Percentiles rank a stretch among this genome's conserved stretches.
Evolutionary conservation across 345 rosid species (phyloP).

Genomic region (Salix koriyanagi): DNA sequence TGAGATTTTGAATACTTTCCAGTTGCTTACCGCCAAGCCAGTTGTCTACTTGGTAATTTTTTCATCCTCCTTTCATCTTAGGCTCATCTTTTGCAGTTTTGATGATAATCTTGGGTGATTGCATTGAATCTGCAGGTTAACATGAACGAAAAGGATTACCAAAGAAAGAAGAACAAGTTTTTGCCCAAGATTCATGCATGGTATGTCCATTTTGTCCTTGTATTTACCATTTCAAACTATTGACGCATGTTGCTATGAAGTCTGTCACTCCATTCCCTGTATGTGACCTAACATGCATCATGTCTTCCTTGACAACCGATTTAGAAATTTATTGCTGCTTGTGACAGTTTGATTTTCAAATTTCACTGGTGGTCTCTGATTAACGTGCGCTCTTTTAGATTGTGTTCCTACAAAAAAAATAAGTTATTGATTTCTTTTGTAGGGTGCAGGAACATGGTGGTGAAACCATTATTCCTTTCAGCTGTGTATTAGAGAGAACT

Average conservation of each 20-base stretch:
- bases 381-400: no score
- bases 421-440: constrained; percentile 13
- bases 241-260: no score
- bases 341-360: no score
- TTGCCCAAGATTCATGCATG: constrained; percentile 98
- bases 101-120: background rate
- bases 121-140: constrained; percentile 57
- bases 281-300: no score
- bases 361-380: no score
- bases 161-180: constrained; percentile 94
- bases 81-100: no score
- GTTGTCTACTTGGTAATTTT: constrained; percentile 79
- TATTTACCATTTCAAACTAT: background rate
- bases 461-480: constrained; percentile 90
- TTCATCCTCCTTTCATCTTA: no score
- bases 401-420: background rate
- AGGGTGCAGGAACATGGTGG: constrained; percentile 99
- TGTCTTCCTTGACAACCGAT: background rate
- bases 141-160: constrained; percentile 93
- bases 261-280: no score
- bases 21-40: constrained; percentile 93
- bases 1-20: constrained; percentile 89
- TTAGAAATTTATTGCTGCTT: no score
- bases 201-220: constrained; percentile 33
- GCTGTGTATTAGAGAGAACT: constrained; percentile 69